These are phyloP conservation scores for Naganishia vaughanmartiniae DNA, from an alignment of 768 basidiomycete species.

Conservation along the genomic window DNA sequence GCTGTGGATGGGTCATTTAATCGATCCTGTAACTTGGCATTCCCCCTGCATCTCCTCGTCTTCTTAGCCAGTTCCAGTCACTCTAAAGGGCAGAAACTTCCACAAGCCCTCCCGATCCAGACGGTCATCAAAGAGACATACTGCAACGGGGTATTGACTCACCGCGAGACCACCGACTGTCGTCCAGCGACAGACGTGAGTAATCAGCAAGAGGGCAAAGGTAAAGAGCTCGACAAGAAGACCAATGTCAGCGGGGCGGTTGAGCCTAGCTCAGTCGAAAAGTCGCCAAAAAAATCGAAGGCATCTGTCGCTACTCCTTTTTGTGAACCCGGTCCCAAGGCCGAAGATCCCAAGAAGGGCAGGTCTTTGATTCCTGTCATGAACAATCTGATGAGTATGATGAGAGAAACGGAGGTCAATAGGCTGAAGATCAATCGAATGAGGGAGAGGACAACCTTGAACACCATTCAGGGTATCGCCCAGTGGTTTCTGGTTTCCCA, in stretches of 20 bases:
- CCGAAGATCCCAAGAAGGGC: neutral
- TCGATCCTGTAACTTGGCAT: no score
- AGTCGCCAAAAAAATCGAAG: neutral
- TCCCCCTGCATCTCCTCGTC: neutral
- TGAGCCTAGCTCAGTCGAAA: neutral
- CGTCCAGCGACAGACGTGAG: neutral
- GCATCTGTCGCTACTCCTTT: neutral
- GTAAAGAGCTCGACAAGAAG: neutral
- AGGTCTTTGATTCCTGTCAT: neutral
- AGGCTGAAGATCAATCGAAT: constrained; percentile 2
- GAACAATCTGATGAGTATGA: neutral
- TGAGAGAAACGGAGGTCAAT: neutral
- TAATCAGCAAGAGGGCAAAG: neutral
- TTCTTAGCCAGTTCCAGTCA: neutral
- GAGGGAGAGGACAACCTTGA: constrained; percentile 12
- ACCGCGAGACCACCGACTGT: neutral
- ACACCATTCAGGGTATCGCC: neutral
- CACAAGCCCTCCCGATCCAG: neutral
- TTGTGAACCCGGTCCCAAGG: neutral
- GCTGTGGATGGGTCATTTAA: neutral
- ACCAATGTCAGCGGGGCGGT: neutral
- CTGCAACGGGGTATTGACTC: neutral
- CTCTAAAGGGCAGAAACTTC: neutral
- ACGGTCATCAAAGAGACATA: neutral
- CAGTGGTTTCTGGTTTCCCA: constrained; percentile 18